Conservation (phyloP, 73 alveolate species). For the Urostyla sp. region DNA sequence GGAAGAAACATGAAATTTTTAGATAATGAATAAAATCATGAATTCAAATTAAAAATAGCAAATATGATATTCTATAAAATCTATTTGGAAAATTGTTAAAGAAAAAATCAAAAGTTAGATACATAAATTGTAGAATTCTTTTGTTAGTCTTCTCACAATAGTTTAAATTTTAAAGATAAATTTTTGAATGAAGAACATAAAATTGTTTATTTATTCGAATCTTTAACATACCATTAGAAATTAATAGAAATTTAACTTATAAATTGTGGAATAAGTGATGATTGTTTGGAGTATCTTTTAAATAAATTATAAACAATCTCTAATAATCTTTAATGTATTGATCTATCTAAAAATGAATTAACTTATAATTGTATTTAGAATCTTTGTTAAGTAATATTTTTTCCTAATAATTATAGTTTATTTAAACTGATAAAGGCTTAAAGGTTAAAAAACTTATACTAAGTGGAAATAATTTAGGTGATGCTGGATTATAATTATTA, state of each 20-base stretch:
- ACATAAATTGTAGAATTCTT: constrained; percentile 25
- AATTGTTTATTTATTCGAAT: neutral
- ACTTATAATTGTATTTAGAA: constrained; percentile 23
- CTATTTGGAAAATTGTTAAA: neutral
- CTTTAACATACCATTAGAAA: constrained; percentile 2
- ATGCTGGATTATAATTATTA: constrained; percentile 21
- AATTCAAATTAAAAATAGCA: constrained; percentile 14
- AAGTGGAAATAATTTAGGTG: constrained; percentile 27
- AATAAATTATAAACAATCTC: neutral
- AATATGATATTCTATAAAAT: constrained; percentile 44
- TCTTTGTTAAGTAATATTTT: constrained; percentile 4
- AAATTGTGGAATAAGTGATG: constrained; percentile 49
- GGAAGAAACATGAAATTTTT: constrained; percentile 7
- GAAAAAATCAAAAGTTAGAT: constrained; percentile 11
- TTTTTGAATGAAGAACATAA: constrained; percentile 22
- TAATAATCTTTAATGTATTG: constrained; percentile 29
- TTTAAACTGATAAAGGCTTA: constrained; percentile 33
- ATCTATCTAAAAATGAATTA: constrained; percentile 28
- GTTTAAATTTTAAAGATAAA: constrained; percentile 8
- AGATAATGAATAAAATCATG: constrained; percentile 39
- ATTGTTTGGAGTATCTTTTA: constrained; percentile 3
- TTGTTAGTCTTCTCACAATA: neutral
- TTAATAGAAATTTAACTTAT: neutral
- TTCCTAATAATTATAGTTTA: neutral
- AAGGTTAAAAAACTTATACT: constrained; percentile 11